A percentile compares a stretch with the other conserved stretches of the same genome.
phyloP scores from a whole-genome alignment of 208 protist species.

The Trypanosoma avium region DNA sequence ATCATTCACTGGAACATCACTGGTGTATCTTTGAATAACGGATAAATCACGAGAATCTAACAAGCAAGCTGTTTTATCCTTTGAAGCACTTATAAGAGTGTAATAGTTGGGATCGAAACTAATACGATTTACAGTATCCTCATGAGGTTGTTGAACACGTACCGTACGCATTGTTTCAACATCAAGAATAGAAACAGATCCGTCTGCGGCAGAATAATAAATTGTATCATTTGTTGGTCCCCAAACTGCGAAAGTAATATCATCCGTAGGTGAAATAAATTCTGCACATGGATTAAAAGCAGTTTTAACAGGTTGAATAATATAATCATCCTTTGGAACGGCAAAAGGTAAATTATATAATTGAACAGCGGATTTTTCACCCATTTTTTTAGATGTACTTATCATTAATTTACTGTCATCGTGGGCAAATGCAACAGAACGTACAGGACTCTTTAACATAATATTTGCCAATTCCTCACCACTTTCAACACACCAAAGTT shows the following conservation, averaged over 20 bases:
- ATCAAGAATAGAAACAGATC: conserved; percentile 92
- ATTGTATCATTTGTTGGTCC: conserved; percentile 96
- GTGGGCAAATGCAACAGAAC: conserved; percentile 81
- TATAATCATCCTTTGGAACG: conserved; percentile 48
- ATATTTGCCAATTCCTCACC: conserved; percentile 86
- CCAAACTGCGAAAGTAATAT: conserved; percentile 93
- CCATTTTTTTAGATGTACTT: conserved; percentile 87
- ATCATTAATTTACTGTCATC: conserved; percentile 92
- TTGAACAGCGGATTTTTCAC: conserved; percentile 77
- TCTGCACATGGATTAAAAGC: conserved; percentile 60
- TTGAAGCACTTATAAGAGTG: conserved; percentile 92
- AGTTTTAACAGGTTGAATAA: conserved; percentile 60
- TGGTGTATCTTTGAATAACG: conserved; percentile 95
- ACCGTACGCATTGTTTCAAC: conserved; percentile 85
- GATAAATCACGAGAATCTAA: conserved; percentile 93
- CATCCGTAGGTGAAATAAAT: conserved; percentile 44
- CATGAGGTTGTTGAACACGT: conserved; percentile 65
- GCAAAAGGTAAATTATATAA: conserved; percentile 89
- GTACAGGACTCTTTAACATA: conserved; percentile 63
- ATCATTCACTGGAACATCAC: conserved; percentile 96
- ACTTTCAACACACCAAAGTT: conserved; percentile 92
- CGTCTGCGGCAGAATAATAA: conserved; percentile 92
- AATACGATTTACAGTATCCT: conserved; percentile 76
- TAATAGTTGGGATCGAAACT: conserved; percentile 89
- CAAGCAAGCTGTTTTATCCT: conserved; percentile 94